These are phyloP conservation scores for Grosmannia huntii DNA, from an alignment of 2,329 filamentous ascomycete genomes.

Conservation along the genomic window DNA sequence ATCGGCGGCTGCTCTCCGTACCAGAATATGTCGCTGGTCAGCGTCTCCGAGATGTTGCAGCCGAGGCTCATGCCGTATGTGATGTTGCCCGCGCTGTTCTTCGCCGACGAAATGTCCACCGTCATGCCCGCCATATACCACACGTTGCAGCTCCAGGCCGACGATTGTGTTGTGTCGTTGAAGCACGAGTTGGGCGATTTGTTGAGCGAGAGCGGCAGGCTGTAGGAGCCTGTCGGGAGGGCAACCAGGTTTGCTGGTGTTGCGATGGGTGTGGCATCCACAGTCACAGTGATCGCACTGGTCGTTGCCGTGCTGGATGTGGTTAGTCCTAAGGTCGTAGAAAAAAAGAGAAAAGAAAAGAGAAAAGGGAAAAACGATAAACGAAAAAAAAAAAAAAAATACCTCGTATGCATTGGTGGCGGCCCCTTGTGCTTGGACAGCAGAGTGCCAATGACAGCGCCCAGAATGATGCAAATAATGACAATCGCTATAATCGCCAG, in stretches of 20 bases:
- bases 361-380: neutral
- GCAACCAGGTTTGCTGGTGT: conserved; percentile 37
- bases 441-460: conserved; percentile 40
- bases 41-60: conserved; percentile 23
- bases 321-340: neutral
- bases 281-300: conserved; percentile 21
- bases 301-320: neutral
- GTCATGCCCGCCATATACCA: conserved; percentile 25
- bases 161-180: conserved; percentile 36
- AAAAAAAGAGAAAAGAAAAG: neutral
- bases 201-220: conserved; percentile 39
- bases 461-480: conserved; percentile 42
- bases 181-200: conserved; percentile 43
- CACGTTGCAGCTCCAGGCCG: conserved; percentile 52
- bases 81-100: conserved; percentile 21
- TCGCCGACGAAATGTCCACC: conserved; percentile 26
- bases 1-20: conserved; percentile 43
- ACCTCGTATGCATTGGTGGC: neutral
- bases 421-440: conserved; percentile 21
- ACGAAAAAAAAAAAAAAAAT: neutral
- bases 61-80: conserved; percentile 28
- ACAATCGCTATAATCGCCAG: conserved; percentile 34
- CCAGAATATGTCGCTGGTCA: conserved; percentile 25
- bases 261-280: conserved; percentile 38
- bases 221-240: conserved; percentile 41